Evolutionary conservation across 768 basidiomycete genomes (phyloP).

Genomic region (Jaapia argillacea): DNA sequence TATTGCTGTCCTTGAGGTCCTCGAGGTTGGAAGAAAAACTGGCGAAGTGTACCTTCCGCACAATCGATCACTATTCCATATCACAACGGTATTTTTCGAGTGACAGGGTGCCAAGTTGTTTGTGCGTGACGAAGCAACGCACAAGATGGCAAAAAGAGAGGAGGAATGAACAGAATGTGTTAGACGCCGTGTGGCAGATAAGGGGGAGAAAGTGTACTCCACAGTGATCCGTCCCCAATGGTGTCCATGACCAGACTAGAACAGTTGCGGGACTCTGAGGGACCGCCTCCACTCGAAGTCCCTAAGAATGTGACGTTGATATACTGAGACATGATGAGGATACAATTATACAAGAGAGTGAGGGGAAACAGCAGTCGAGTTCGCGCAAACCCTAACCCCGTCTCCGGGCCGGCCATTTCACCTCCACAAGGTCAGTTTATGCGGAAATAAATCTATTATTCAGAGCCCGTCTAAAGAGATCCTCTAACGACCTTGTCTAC

Average conservation of each 20-base stretch:
- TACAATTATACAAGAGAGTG: neutral
- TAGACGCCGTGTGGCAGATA: no score
- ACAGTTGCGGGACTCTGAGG: slow-evolving; percentile 62
- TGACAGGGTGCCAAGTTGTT: slow-evolving; percentile 1
- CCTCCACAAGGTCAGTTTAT: neutral
- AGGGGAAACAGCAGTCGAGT: neutral
- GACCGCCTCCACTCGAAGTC: slow-evolving; percentile 71
- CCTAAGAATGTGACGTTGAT: slow-evolving; percentile 66
- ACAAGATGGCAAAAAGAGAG: neutral
- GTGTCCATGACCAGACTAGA: slow-evolving; percentile 62
- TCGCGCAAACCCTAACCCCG: neutral
- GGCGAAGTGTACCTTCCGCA: slow-evolving; percentile 70
- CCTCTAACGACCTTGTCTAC: slow-evolving; percentile 79
- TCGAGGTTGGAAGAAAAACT: slow-evolving; percentile 49
- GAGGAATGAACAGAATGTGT: slow-evolving; percentile 1
- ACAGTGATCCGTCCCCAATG: slow-evolving; percentile 41
- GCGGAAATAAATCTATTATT: no score
- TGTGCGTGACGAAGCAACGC: neutral
- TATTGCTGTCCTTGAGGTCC: slow-evolving; percentile 10
- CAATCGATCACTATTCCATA: slow-evolving; percentile 70
- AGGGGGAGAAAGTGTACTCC: slow-evolving; percentile 40
- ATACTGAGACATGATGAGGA: slow-evolving; percentile 17
- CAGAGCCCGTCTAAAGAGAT: slow-evolving; percentile 60
- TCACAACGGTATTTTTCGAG: neutral
- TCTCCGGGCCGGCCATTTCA: no score